Evolutionary conservation across 768 basidiomycete genomes (phyloP), one percentile per base, ranked within the genome.

Genomic region (Xerocomellus chrysenteron): DNA sequence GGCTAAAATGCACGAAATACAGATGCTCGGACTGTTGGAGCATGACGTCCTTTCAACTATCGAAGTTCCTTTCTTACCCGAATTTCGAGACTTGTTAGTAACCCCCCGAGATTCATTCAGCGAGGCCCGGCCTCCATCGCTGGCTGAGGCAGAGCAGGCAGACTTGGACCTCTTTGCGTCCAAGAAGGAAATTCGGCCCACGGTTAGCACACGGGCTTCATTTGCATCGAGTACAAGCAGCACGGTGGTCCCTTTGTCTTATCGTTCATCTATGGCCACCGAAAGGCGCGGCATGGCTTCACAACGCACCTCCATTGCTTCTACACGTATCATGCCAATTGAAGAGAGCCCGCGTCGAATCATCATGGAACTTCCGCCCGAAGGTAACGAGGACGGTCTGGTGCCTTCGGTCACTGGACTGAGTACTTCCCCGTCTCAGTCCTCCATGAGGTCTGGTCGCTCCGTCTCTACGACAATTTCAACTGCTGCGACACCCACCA

Each of bases 1-100:
- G 32, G 94, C 91, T n/a, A 92, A 92, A 74, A 96, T 97, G 93
- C 92, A 94, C 65, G 92, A 95, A 67, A 93, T 97, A 39, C 90
- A 97, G 66, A 95, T 92, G 90, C 81, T 97, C 2, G 95, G 95
- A 7, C 76, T 96, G 10, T 77, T 96, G 43, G 94, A 94, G 61
- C 91, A 95, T 62, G 94, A 96, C 63, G 87, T 97, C 32, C 84
- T 93, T 21, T 87, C 92, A 5, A 88, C 87, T 59, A 94, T 97
- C 57, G 89, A 91, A 59, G 84, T 97, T 13, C 94, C 95, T 2
- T 88, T 85, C 67, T 72, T 93, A 28, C 79, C 82, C 9, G 80
- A 82, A 32, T 74, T 59, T 33, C 55, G 62, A 30, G 75, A 76
- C 28, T 63, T 65, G 32, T 28, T 59, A 9, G 63, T 73, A 37